A percentile compares a stretch with the other conserved stretches of the same genome.
These are phyloP conservation scores for Wickerhamiella vanderwaltii DNA, from an alignment of 805 yeast genomes.

Conservation along the genomic window DNA sequence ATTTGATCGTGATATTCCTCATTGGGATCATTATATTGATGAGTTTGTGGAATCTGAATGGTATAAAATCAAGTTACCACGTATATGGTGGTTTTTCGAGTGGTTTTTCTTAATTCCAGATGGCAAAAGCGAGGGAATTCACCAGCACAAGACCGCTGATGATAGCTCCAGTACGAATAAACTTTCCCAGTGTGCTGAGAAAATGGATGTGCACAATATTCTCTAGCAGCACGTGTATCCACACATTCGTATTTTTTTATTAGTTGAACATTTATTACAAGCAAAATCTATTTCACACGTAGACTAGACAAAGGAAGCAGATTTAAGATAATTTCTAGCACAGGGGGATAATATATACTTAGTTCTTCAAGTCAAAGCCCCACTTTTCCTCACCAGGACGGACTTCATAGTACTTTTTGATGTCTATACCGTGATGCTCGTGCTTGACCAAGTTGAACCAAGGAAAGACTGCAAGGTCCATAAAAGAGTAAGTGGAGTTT, in stretches of 20 bases:
- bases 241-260: too few species aligned
- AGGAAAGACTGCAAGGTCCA: slow-evolving; percentile 50
- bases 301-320: too few species aligned
- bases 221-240: too few species aligned
- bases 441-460: slow-evolving; percentile 76
- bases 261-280: too few species aligned
- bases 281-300: too few species aligned
- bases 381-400: slow-evolving; percentile 45
- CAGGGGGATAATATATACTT: slow-evolving; percentile 7
- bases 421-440: slow-evolving; percentile 69
- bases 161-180: too few species aligned
- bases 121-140: not conserved
- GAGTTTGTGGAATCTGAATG: not conserved
- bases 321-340: too few species aligned
- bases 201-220: too few species aligned
- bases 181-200: too few species aligned
- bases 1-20: slow-evolving; percentile 14
- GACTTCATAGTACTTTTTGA: slow-evolving; percentile 40
- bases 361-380: slow-evolving; percentile 32
- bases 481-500: slow-evolving; percentile 61
- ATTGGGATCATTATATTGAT: slow-evolving; percentile 3
- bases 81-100: not conserved
- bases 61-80: not conserved
- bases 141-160: too few species aligned
- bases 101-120: slow-evolving; percentile 4